phyloP scores from a whole-genome alignment of 169 alveolate genomes.

The Eimeria sp. region DNA sequence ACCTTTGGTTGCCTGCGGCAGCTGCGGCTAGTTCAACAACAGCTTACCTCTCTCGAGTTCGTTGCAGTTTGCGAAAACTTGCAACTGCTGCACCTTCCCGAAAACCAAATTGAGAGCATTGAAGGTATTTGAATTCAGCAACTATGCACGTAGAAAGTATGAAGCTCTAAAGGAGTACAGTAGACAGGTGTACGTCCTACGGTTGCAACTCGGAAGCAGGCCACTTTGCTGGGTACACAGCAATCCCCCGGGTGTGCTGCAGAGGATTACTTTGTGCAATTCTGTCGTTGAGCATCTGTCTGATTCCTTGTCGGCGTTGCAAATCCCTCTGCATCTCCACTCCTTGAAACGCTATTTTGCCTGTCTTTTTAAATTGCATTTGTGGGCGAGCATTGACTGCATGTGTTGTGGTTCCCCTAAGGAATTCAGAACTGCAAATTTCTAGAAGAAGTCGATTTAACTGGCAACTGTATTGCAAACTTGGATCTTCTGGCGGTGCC shows the following conservation, averaged over 20 bases:
- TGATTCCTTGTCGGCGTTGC: neutral
- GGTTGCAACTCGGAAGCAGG: neutral
- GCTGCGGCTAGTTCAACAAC: conserved; percentile 67
- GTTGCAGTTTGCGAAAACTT: conserved; percentile 31
- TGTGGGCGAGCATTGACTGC: neutral
- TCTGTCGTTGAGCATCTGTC: too few species aligned
- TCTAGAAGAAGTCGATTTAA: conserved; percentile 49
- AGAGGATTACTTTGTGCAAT: too few species aligned
- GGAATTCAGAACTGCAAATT: conserved; percentile 39
- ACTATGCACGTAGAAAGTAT: neutral
- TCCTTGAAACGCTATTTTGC: neutral
- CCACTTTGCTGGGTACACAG: neutral
- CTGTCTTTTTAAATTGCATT: neutral
- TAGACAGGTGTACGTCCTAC: too few species aligned
- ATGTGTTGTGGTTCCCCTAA: neutral
- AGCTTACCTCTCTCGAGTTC: neutral
- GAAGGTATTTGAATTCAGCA: conserved; percentile 5
- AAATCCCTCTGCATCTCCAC: neutral
- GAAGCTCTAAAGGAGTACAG: neutral
- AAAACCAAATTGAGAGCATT: conserved; percentile 15
- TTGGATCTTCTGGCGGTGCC: neutral
- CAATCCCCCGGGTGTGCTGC: neutral
- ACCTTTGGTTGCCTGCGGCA: conserved; percentile 54
- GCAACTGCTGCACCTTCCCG: conserved; percentile 65
- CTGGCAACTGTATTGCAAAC: conserved; percentile 34